These are phyloP conservation scores for Amniculicola lignicola DNA, from an alignment of 495 filamentous ascomycete genomes.

Conservation along the genomic window DNA sequence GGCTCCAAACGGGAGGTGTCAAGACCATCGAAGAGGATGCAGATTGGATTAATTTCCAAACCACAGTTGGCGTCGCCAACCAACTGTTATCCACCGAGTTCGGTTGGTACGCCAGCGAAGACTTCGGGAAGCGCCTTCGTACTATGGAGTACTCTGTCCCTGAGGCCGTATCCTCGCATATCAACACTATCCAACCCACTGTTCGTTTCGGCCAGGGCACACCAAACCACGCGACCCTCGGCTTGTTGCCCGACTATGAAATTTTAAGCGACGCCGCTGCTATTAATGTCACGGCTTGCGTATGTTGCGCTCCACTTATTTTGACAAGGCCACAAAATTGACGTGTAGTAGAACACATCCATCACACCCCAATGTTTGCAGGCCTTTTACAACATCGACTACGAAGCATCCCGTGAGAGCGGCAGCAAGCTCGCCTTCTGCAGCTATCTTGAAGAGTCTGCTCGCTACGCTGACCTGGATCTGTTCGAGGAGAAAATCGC, in stretches of 20 bases:
- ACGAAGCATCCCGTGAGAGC: conserved; percentile 41
- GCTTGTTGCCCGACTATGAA: conserved; percentile 27
- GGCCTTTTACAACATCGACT: conserved; percentile 55
- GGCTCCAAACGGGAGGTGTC: conserved; percentile 7
- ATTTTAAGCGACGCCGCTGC: conserved; percentile 31
- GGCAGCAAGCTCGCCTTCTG: conserved; percentile 46
- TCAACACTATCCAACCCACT: conserved; percentile 64
- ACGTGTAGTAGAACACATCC: conserved; percentile 1
- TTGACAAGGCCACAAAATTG: not conserved
- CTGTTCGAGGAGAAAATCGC: conserved; percentile 49
- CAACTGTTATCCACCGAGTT: conserved; percentile 4
- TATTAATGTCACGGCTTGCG: conserved; percentile 47
- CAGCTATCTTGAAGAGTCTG: conserved; percentile 49
- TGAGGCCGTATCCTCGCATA: conserved; percentile 38
- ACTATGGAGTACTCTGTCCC: conserved; percentile 13
- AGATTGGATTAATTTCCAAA: conserved; percentile 12
- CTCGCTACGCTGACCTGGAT: conserved; percentile 48
- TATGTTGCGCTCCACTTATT: not conserved
- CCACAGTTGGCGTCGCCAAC: conserved; percentile 16
- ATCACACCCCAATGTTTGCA: conserved; percentile 54
- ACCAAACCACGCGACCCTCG: conserved; percentile 5
- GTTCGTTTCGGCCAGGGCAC: conserved; percentile 50
- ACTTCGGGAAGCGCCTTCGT: conserved; percentile 2
- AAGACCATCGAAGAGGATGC: conserved; percentile 1
- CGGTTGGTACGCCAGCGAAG: conserved; percentile 9